phyloP scores from a whole-genome alignment of 2,329 filamentous ascomycete species.

The Nemania abortiva region DNA sequence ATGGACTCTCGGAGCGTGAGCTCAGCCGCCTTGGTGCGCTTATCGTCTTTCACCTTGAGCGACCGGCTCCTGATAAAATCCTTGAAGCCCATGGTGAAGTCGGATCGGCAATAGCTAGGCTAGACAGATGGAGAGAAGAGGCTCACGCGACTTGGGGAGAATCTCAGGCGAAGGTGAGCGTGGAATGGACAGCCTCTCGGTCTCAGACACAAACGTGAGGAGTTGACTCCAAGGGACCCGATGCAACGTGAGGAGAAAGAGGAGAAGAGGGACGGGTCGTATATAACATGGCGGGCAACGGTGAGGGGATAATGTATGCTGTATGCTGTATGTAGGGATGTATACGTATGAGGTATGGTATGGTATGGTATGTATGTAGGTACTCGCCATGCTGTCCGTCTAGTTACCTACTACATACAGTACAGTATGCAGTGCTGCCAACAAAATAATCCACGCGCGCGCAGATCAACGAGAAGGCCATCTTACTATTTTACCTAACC shows the following conservation, averaged over 20 bases:
- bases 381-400: background rate
- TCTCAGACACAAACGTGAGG: slow-evolving; percentile 10
- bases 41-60: slow-evolving; percentile 55
- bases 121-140: background rate
- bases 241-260: slow-evolving; percentile 34
- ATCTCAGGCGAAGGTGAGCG: background rate
- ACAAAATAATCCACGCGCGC: too few species aligned
- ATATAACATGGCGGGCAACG: background rate
- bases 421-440: background rate
- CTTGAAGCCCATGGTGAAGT: slow-evolving; percentile 56
- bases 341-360: background rate
- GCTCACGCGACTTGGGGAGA: slow-evolving; percentile 6
- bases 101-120: slow-evolving; percentile 2
- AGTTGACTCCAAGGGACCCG: slow-evolving; percentile 16
- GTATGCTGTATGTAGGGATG: background rate
- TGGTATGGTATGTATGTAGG: too few species aligned
- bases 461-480: too few species aligned
- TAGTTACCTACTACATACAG: background rate
- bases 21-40: slow-evolving; percentile 67
- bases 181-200: slow-evolving; percentile 12
- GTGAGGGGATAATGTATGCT: background rate
- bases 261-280: slow-evolving; percentile 26
- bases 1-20: slow-evolving; percentile 76
- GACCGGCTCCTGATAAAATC: slow-evolving; percentile 60
- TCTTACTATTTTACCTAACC: background rate